Conservation (phyloP, 805 yeast species). For the Priceomyces fermenticarens region DNA sequence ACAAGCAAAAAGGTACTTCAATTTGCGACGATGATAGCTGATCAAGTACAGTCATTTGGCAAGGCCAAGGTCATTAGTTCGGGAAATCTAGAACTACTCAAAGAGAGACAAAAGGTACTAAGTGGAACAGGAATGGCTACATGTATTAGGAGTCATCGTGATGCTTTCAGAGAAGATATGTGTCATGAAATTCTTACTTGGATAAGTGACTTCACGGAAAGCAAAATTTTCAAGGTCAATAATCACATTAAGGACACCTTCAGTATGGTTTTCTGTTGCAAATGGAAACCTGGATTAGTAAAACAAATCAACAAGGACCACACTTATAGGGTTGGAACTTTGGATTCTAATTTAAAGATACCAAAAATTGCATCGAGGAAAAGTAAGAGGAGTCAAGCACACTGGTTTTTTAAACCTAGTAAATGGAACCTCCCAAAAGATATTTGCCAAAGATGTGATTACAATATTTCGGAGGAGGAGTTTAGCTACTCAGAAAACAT, state of each 20-base stretch:
- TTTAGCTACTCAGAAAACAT: constrained; percentile 22
- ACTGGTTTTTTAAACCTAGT: constrained; percentile 40
- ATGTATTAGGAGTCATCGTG: constrained; percentile 64
- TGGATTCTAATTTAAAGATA: constrained; percentile 33
- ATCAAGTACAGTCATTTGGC: constrained; percentile 60
- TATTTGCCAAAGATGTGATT: constrained; percentile 46
- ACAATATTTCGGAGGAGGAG: constrained; percentile 30
- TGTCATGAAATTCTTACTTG: constrained; percentile 68
- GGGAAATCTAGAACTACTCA: constrained; percentile 44
- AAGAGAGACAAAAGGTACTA: constrained; percentile 53
- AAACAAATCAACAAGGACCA: constrained; percentile 4
- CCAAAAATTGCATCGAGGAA: constrained; percentile 31
- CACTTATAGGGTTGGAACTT: constrained; percentile 27
- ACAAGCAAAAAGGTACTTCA: constrained; percentile 63
- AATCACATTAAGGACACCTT: constrained; percentile 46
- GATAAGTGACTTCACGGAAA: constrained; percentile 56
- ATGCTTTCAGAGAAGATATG: constrained; percentile 77
- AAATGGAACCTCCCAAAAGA: constrained; percentile 47
- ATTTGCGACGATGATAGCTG: constrained; percentile 72
- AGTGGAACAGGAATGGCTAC: constrained; percentile 64
- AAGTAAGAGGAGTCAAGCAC: constrained; percentile 10
- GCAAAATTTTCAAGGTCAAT: constrained; percentile 51
- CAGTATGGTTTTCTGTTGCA: constrained; percentile 55
- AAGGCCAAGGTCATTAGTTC: constrained; percentile 67
- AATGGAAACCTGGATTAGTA: constrained; percentile 59